Conservation (phyloP, 225 moss, liverwort and hornwort species). For the Thuidium tamariscinum region DNA sequence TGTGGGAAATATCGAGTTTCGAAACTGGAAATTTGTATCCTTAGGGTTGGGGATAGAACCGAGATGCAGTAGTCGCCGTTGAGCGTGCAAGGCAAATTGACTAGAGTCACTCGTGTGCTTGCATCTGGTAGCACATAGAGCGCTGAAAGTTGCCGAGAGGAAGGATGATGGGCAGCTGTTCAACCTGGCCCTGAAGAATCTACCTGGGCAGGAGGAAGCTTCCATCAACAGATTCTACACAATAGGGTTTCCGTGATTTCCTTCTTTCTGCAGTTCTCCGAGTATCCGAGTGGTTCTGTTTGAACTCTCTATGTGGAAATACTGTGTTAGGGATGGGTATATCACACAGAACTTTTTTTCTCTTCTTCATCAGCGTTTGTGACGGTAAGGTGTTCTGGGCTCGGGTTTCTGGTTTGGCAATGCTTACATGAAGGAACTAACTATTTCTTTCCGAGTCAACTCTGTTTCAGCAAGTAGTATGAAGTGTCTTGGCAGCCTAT, state of each 20-base stretch:
- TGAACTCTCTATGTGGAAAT: background rate
- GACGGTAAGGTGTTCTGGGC: no score
- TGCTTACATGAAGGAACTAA: no score
- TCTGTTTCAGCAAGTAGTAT: background rate
- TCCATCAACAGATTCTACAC: background rate
- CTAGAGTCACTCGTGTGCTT: slow-evolving; percentile 83
- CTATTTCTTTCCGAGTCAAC: no score
- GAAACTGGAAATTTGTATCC: no score
- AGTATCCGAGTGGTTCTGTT: no score
- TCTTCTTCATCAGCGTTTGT: background rate
- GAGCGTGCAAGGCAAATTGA: slow-evolving; percentile 31
- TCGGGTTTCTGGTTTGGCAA: background rate
- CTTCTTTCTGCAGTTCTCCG: background rate
- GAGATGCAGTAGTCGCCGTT: background rate
- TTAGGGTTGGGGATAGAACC: background rate
- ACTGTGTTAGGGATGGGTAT: no score
- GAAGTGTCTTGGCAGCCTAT: background rate
- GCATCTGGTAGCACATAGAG: slow-evolving; percentile 44
- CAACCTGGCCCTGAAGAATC: slow-evolving; percentile 39
- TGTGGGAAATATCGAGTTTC: no score
- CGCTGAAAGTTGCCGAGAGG: slow-evolving; percentile 78
- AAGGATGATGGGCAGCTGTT: slow-evolving; percentile 42
- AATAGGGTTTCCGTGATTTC: no score
- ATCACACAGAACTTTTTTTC: background rate
- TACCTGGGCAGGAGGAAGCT: slow-evolving; percentile 53